Base-by-base conservation (phyloP, 352 stramenopile species). In the Thraustochytrium striatum region DNA sequence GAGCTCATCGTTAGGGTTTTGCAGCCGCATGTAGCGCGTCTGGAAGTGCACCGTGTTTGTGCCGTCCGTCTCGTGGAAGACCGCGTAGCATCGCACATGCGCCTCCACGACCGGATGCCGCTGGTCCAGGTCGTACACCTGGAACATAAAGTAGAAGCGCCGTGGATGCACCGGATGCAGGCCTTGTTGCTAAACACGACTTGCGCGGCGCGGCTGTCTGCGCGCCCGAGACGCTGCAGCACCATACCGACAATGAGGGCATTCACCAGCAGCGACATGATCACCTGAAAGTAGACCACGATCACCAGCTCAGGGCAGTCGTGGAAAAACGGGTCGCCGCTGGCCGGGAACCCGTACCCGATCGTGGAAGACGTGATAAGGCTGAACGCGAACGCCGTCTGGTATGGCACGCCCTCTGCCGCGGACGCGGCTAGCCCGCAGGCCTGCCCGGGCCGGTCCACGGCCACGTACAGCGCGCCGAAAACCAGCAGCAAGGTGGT, bases 301-400 rank as follows among this genome's bases (percentile, higher is more conserved):
- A 88, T 55, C 68, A 88, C 84, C 19, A 91, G 39, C 41, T 52
- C 65, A 7, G 82, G 65, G 78, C 87, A 91, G 35, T 85, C 70
- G 8, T 61, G 57, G 39, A 68, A 84, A 69, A 72, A 84, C 28
- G 69, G 50, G 52, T 58, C 55, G 36, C 41, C 78, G 11, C 70
- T 62, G 69, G 84, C 81, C 30, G 84, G 85, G 61, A 87, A 69
- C 19, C 79, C 83, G 61, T 87, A 89, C 57, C 87, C 86, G 38
- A 91, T 86, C 19, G 87, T 91, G 32, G 86, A 88, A 16, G 82
- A 85, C 8, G 87, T 91, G 69, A 90, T 86, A 1, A 91, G 78
- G 25, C 72, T 85, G 78, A 91, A 91, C 11, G 85, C 85, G 82
- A 90, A 90, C 0, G 86, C 84, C 7, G 72, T 72, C 36, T 57